A percentile compares a stretch with the other conserved stretches of the same genome.
phyloP scores from a whole-genome alignment of 352 stramenopile genomes.

The Pythium oligandrum region DNA sequence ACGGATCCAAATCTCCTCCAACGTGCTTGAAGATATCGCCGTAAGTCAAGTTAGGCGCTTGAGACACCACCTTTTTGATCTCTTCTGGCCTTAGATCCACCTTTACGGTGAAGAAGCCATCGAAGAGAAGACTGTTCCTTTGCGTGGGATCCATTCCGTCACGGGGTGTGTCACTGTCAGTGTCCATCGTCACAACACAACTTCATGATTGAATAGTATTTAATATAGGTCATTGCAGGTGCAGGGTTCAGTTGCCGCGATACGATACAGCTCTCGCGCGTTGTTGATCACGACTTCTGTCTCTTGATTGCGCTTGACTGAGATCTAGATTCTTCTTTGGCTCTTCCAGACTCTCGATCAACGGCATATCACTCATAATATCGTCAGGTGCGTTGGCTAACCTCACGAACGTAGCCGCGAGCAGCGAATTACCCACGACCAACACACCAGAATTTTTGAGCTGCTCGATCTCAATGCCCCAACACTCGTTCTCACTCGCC shows the following conservation, averaged over 20 bases:
- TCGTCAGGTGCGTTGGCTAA: constrained; percentile 96
- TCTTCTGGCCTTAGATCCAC: too few species aligned
- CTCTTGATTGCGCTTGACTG: constrained; percentile 93
- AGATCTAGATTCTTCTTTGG: constrained; percentile 96
- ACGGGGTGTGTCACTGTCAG: too few species aligned
- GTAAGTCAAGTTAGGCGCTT: too few species aligned
- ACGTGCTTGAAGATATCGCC: too few species aligned
- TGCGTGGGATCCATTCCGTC: too few species aligned
- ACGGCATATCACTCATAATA: constrained; percentile 93
- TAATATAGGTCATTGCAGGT: too few species aligned
- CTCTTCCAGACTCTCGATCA: constrained; percentile 95
- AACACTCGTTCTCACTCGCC: constrained; percentile 95
- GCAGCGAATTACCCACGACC: constrained; percentile 96
- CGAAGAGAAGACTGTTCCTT: too few species aligned
- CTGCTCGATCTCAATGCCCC: constrained; percentile 95
- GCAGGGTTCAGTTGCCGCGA: constrained; percentile 91
- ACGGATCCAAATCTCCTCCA: too few species aligned
- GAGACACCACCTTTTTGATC: too few species aligned
- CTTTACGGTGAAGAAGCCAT: too few species aligned
- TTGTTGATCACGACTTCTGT: constrained; percentile 94
- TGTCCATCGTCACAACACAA: too few species aligned
- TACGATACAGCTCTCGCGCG: constrained; percentile 92
- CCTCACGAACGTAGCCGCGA: constrained; percentile 97
- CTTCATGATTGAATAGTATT: too few species aligned
- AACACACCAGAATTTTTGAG: constrained; percentile 92